Percentiles rank a stretch among this genome's conserved stretches.
Evolutionary conservation across 495 filamentous ascomycete genomes (phyloP).

Genomic region (Lophium mytilinum): DNA sequence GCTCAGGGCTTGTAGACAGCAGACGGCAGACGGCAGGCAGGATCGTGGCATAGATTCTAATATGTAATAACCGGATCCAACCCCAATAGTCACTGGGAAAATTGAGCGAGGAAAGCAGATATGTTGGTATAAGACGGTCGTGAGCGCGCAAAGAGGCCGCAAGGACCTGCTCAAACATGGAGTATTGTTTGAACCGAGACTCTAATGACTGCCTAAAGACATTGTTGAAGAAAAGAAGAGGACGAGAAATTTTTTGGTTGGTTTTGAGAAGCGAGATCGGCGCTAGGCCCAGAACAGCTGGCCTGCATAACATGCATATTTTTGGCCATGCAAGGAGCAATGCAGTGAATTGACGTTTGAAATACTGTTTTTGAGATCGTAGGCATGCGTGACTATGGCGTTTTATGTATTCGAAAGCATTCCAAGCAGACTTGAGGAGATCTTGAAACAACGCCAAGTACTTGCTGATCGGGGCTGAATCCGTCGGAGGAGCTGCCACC

Average conservation of each 20-base stretch:
- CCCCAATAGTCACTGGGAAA: conserved; percentile 45
- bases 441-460: too few species aligned
- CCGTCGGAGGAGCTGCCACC: too few species aligned
- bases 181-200: conserved; percentile 88
- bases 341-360: too few species aligned
- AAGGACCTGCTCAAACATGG: conserved; percentile 92
- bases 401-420: too few species aligned
- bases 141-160: conserved; percentile 91
- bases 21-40: not conserved
- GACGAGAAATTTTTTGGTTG: not conserved
- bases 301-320: too few species aligned
- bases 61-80: conserved; percentile 34
- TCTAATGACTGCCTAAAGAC: conserved; percentile 98
- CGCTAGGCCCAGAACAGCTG: too few species aligned
- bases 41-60: conserved; percentile 3
- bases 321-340: too few species aligned
- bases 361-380: too few species aligned
- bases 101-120: conserved; percentile 62
- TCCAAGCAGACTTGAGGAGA: too few species aligned
- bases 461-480: too few species aligned
- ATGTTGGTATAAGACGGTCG: conserved; percentile 85
- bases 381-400: too few species aligned
- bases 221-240: conserved; percentile 54
- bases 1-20: conserved; percentile 37
- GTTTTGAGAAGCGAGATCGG: conserved; percentile 1